Evolutionary conservation across 2,329 filamentous ascomycete genomes (phyloP).

Genomic region (Verticillium dahliae): DNA sequence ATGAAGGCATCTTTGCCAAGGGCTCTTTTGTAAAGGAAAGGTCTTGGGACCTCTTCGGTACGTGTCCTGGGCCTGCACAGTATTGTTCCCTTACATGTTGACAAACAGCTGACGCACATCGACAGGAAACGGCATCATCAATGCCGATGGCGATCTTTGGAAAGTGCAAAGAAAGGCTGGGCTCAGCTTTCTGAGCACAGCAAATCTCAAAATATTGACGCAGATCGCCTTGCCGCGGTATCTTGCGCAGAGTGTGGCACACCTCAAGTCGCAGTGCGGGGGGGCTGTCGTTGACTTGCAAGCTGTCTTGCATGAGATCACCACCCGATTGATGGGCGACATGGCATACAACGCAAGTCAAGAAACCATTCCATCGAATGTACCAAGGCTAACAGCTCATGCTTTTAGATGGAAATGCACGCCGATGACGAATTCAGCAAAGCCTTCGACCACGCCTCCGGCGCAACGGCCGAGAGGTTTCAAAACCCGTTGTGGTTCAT

Average conservation of each 20-base stretch:
- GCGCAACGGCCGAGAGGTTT: conserved; percentile 52
- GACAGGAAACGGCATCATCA: conserved; percentile 57
- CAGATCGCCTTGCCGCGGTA: conserved; percentile 50
- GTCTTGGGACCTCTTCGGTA: conserved; percentile 54
- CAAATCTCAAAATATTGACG: conserved; percentile 51
- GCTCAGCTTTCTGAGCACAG: conserved; percentile 48
- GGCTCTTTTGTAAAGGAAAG: conserved; percentile 54
- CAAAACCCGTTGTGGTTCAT: conserved; percentile 59
- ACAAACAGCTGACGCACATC: no score
- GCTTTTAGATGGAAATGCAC: conserved; percentile 54
- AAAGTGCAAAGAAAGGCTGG: conserved; percentile 57
- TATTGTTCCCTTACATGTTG: background rate
- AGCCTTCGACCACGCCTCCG: conserved; percentile 58
- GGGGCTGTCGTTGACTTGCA: conserved; percentile 45
- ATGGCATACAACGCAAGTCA: conserved; percentile 54
- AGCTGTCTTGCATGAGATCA: conserved; percentile 55
- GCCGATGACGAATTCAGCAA: conserved; percentile 52
- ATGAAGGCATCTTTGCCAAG: conserved; percentile 55
- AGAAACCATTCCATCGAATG: background rate
- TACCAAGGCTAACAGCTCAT: background rate
- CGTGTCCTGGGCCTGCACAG: background rate
- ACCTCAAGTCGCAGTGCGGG: conserved; percentile 20
- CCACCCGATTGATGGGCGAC: conserved; percentile 58
- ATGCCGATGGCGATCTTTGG: conserved; percentile 59
- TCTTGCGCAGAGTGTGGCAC: conserved; percentile 33